These are phyloP conservation scores for Martiniozyma asiatica DNA, from an alignment of 1,139 yeast genomes.

Conservation along the genomic window DNA sequence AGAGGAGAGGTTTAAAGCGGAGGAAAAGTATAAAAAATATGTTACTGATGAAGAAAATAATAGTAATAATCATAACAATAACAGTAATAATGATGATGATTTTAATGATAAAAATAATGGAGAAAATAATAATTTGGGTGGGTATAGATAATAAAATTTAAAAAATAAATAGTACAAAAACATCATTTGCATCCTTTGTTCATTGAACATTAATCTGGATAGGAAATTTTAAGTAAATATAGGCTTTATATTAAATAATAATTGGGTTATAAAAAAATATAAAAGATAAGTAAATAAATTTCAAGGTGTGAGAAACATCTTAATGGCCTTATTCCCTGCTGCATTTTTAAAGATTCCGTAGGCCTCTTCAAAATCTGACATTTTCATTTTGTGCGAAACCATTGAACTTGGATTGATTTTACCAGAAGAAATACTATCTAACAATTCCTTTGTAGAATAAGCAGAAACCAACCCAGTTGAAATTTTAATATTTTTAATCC, in stretches of 20 bases:
- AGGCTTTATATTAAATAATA: no score
- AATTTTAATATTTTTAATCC: slow-evolving; percentile 33
- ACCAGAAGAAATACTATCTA: slow-evolving; percentile 24
- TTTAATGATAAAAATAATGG: neutral
- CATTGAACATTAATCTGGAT: no score
- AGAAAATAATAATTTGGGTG: neutral
- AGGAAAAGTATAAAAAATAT: slow-evolving; percentile 36
- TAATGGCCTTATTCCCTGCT: slow-evolving; percentile 32
- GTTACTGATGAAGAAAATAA: neutral
- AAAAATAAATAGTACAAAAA: no score
- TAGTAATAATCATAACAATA: no score
- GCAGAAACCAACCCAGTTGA: slow-evolving; percentile 35
- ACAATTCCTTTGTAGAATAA: slow-evolving; percentile 26
- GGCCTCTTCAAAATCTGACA: slow-evolving; percentile 47
- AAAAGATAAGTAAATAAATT: no score
- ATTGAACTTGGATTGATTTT: slow-evolving; percentile 31
- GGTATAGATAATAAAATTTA: no score
- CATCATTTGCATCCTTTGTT: no score
- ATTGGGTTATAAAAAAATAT: no score
- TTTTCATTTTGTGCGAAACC: slow-evolving; percentile 51
- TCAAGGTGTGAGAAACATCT: slow-evolving; percentile 23
- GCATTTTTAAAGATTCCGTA: slow-evolving; percentile 44
- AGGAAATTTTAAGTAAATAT: no score
- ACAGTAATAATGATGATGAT: neutral
- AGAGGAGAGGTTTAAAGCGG: slow-evolving; percentile 32